Evolutionary conservation across 2,329 filamentous ascomycete species (phyloP).

Genomic region (Ilyonectria sp.): DNA sequence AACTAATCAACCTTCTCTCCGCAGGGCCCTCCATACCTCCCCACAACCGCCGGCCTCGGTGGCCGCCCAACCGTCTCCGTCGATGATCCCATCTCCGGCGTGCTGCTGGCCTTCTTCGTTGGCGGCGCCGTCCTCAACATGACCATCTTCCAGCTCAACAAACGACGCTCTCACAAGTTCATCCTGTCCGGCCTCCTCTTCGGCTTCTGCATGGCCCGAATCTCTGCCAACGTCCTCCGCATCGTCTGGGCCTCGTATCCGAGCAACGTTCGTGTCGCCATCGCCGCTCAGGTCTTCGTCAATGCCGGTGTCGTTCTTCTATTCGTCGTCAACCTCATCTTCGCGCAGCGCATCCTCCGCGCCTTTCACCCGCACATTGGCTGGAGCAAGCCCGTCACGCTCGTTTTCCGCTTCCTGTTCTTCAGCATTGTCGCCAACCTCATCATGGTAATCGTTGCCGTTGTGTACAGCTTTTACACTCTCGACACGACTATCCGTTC

Average conservation of each 20-base stretch:
- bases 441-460: conserved; percentile 75
- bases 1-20: conserved; percentile 6
- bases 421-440: conserved; percentile 71
- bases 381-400: conserved; percentile 71
- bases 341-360: conserved; percentile 81
- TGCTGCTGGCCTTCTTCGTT: conserved; percentile 74
- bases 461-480: conserved; percentile 78
- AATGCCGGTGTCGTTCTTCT: conserved; percentile 82
- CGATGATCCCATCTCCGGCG: conserved; percentile 76
- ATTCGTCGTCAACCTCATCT: conserved; percentile 84
- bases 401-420: conserved; percentile 72
- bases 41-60: conserved; percentile 66
- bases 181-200: conserved; percentile 71
- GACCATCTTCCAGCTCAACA: conserved; percentile 69
- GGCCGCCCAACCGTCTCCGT: conserved; percentile 69
- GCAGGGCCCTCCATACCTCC: conserved; percentile 57
- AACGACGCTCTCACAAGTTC: conserved; percentile 69
- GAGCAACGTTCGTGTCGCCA: conserved; percentile 58
- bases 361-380: conserved; percentile 80
- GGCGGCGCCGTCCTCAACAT: conserved; percentile 70
- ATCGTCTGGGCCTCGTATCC: conserved; percentile 67
- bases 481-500: conserved; percentile 63
- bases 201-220: conserved; percentile 71
- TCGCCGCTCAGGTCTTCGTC: conserved; percentile 79
- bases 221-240: conserved; percentile 65